phyloP scores from a whole-genome alignment of 345 rosid genomes.

The Pelargonium nanum region DNA sequence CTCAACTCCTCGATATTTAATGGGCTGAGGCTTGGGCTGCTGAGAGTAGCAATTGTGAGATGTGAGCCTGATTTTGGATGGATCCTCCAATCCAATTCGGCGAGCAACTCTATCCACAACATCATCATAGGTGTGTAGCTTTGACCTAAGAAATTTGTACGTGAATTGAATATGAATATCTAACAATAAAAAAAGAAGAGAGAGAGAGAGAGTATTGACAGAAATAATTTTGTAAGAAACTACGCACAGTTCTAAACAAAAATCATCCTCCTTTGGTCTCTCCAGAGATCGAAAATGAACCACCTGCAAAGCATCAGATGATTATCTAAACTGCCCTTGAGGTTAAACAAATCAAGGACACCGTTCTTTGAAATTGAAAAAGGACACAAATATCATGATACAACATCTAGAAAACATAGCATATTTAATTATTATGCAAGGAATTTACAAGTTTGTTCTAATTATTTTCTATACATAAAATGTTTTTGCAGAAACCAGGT shows the following conservation, averaged over 20 bases:
- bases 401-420: no score
- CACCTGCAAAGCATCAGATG: background rate
- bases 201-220: no score
- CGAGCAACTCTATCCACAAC: conserved; percentile 27
- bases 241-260: background rate
- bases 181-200: no score
- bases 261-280: no score
- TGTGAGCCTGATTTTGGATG: conserved; percentile 27
- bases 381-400: no score
- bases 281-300: conserved; percentile 28
- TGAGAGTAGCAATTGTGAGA: conserved; percentile 35
- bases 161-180: background rate
- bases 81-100: conserved; percentile 26
- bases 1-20: conserved; percentile 27
- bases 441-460: no score
- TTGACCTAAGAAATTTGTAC: conserved; percentile 15
- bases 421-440: no score
- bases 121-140: conserved; percentile 25
- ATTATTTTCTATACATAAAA: no score
- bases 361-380: no score
- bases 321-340: background rate
- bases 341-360: no score
- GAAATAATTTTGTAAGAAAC: no score
- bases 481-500: no score
- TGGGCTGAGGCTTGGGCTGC: conserved; percentile 32